Evolutionary conservation across 2,329 filamentous ascomycete genomes (phyloP).

Genomic region (Zalaria obscura): DNA sequence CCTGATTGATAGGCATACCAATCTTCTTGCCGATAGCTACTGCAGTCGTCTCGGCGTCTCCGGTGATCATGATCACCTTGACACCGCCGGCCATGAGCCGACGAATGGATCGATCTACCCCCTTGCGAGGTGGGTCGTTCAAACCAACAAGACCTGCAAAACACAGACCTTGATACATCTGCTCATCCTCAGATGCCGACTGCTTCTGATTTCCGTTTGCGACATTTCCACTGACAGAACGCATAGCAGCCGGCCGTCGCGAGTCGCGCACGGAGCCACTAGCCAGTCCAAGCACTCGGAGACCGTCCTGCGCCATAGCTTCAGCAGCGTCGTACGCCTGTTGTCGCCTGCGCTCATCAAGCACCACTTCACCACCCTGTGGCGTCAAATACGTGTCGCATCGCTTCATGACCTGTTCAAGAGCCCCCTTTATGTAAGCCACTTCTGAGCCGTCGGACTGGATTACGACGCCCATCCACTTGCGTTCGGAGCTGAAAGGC

Average conservation of each 20-base stretch:
- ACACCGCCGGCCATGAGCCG: conserved; percentile 87
- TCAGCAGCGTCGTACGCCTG: conserved; percentile 70
- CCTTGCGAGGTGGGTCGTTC: conserved; percentile 87
- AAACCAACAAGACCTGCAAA: conserved; percentile 93
- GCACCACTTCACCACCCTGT: conserved; percentile 71
- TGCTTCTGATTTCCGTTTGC: conserved; percentile 25
- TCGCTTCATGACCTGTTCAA: conserved; percentile 71
- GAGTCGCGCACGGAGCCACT: conserved; percentile 49
- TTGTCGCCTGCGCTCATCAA: conserved; percentile 63
- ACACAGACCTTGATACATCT: conserved; percentile 66
- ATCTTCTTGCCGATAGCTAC: conserved; percentile 86
- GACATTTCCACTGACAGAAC: conserved; percentile 1
- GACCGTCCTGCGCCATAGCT: conserved; percentile 72
- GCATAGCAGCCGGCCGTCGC: conserved; percentile 24
- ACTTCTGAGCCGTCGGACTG: conserved; percentile 53
- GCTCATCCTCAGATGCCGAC: conserved; percentile 40
- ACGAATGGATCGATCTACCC: conserved; percentile 78
- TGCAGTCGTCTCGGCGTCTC: conserved; percentile 88
- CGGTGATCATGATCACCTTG: conserved; percentile 98
- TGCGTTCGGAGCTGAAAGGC: conserved; percentile 91
- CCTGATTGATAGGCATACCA: conserved; percentile 73
- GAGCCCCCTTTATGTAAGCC: conserved; percentile 88
- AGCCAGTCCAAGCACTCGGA: conserved; percentile 85
- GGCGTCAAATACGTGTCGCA: conserved; percentile 84
- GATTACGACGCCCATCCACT: conserved; percentile 98